A percentile compares a stretch with the other conserved stretches of the same genome.
Evolutionary conservation across 805 yeast species (phyloP).

Genomic region (Nakazawaea molendinolei): DNA sequence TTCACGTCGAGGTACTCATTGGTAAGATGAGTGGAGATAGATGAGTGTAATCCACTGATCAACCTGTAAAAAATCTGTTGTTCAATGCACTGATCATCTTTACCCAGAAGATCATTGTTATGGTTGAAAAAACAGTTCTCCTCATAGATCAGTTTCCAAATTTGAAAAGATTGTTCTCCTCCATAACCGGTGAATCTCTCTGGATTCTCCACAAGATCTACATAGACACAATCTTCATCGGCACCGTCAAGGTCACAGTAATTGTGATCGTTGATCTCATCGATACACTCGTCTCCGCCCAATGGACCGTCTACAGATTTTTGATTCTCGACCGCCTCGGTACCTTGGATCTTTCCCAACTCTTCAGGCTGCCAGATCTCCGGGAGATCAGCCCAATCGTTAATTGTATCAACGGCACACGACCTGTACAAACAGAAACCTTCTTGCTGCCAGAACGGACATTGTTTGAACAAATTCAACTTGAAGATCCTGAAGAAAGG

Average conservation of each 20-base stretch:
- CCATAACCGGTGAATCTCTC: conserved; percentile 96
- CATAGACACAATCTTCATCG: conserved; percentile 68
- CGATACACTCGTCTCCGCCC: conserved; percentile 19
- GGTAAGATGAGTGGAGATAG: conserved; percentile 87
- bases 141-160: conserved; percentile 88
- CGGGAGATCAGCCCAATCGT: conserved; percentile 64
- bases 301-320: conserved; percentile 2
- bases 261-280: conserved; percentile 39
- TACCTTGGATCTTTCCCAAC: conserved; percentile 45
- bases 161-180: conserved; percentile 84
- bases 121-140: conserved; percentile 78
- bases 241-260: conserved; percentile 63
- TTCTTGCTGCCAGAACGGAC: conserved; percentile 79
- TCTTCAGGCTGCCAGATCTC: conserved; percentile 70
- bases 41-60: conserved; percentile 91
- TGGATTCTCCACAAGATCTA: conserved; percentile 81
- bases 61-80: conserved; percentile 83
- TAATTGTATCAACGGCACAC: conserved; percentile 84
- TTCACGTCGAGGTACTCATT: conserved; percentile 68
- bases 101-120: conserved; percentile 20
- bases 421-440: conserved; percentile 83
- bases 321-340: conserved; percentile 25
- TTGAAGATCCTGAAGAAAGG: conserved; percentile 87
- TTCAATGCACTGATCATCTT: conserved; percentile 62
- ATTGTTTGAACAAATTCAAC: conserved; percentile 71